Conservation (phyloP, 495 filamentous ascomycete genomes). For the Podospora bellae-mahoneyi region DNA sequence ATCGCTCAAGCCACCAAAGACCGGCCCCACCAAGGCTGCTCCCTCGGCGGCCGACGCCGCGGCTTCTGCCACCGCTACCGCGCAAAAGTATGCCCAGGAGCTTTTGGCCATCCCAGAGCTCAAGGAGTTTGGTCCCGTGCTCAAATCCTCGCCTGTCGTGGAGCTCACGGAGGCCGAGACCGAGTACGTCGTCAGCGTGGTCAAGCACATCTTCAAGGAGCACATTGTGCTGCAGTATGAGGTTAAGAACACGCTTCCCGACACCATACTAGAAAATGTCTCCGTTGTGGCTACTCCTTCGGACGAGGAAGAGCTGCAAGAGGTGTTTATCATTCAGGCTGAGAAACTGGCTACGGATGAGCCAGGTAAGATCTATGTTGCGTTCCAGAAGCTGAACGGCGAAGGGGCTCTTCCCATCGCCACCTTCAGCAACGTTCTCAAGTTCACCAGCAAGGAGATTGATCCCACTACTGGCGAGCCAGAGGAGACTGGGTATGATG, state of each 20-base stretch:
- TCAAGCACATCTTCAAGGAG: slow-evolving; percentile 98
- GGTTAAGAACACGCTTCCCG: slow-evolving; percentile 93
- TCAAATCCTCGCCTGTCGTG: slow-evolving; percentile 82
- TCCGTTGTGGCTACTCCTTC: slow-evolving; percentile 81
- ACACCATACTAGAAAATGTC: slow-evolving; percentile 85
- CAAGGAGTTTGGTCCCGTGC: slow-evolving; percentile 77
- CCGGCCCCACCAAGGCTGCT: slow-evolving; percentile 73
- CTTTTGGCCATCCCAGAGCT: slow-evolving; percentile 87
- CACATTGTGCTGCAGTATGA: slow-evolving; percentile 96
- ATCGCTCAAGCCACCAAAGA: slow-evolving; percentile 88
- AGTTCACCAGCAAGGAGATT: slow-evolving; percentile 97
- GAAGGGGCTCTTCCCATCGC: slow-evolving; percentile 67
- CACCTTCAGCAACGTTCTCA: slow-evolving; percentile 87
- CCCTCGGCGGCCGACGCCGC: slow-evolving; percentile 66
- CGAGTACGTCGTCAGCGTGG: slow-evolving; percentile 88
- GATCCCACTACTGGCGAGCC: slow-evolving; percentile 92
- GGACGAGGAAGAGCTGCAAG: slow-evolving; percentile 76
- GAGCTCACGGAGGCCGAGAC: slow-evolving; percentile 96
- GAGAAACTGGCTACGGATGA: slow-evolving; percentile 75
- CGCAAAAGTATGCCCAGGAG: slow-evolving; percentile 83
- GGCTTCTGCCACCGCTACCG: slow-evolving; percentile 67
- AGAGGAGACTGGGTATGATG: slow-evolving; percentile 88
- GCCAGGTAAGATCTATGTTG: slow-evolving; percentile 90
- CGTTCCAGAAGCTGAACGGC: slow-evolving; percentile 78
- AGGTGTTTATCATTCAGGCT: slow-evolving; percentile 91